Evolutionary conservation across 1,284 basidiomycete genomes (phyloP).

Genomic region (Marasmius fiardii): DNA sequence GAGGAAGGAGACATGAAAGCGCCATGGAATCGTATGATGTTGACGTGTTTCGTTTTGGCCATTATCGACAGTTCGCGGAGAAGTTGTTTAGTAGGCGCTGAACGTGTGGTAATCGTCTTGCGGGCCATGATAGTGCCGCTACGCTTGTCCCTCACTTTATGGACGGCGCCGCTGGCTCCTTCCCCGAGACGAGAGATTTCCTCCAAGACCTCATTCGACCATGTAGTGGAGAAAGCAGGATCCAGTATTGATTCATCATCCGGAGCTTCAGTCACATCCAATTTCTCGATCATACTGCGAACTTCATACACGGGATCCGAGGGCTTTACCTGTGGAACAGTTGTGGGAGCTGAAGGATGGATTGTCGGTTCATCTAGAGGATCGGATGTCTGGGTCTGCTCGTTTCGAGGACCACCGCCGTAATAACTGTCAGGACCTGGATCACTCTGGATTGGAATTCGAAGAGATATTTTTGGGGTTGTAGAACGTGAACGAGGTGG

Average conservation of each 20-base stretch:
- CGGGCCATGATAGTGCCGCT: constrained; percentile 85
- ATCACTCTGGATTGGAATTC: constrained; percentile 21
- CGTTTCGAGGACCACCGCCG: constrained; percentile 9
- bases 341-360: neutral
- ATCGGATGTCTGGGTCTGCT: neutral
- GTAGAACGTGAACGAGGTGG: constrained; percentile 27
- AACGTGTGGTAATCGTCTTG: constrained; percentile 94
- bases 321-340: constrained; percentile 12
- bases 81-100: constrained; percentile 91
- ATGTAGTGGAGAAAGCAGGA: constrained; percentile 35
- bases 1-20: constrained; percentile 93
- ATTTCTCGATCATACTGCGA: constrained; percentile 23
- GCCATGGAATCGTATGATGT: constrained; percentile 92
- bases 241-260: constrained; percentile 27
- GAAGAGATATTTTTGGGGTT: constrained; percentile 27
- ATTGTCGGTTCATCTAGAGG: constrained; percentile 17
- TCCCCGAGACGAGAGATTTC: constrained; percentile 82
- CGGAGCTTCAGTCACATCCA: constrained; percentile 9
- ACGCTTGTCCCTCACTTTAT: constrained; percentile 82
- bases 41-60: constrained; percentile 79
- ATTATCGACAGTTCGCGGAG: constrained; percentile 92
- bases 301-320: constrained; percentile 35
- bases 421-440: constrained; percentile 8
- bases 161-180: constrained; percentile 94
- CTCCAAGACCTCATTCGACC: constrained; percentile 71